Evolutionary conservation across 2,329 filamentous ascomycete genomes (phyloP).

Genomic region (Fusarium sp.): DNA sequence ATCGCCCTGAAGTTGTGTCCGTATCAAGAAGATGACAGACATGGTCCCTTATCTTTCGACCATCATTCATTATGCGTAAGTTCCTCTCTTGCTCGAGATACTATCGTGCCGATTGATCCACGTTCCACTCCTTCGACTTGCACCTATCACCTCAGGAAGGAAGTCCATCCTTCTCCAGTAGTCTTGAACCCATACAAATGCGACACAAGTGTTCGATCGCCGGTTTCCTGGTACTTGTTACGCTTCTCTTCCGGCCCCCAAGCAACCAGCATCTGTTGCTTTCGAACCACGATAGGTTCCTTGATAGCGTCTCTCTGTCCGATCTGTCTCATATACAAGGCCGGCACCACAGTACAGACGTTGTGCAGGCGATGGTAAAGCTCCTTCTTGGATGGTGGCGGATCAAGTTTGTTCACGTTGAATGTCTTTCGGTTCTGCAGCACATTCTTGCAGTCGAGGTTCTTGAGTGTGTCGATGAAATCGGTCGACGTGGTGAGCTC

Average conservation of each 20-base stretch:
- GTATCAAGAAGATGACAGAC: background rate
- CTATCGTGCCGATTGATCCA: no score
- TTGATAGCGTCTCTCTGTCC: conserved; percentile 52
- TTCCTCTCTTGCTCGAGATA: background rate
- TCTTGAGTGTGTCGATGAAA: conserved; percentile 50
- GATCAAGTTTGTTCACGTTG: conserved; percentile 50
- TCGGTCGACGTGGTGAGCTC: conserved; percentile 47
- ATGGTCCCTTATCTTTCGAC: background rate
- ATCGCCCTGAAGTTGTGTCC: background rate
- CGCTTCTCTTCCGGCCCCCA: conserved; percentile 54
- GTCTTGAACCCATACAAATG: conserved; percentile 47
- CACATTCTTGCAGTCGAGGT: conserved; percentile 54
- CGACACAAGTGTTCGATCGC: conserved; percentile 50
- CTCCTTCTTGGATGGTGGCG: conserved; percentile 49
- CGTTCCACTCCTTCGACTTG: background rate
- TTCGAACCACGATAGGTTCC: conserved; percentile 52
- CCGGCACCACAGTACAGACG: conserved; percentile 53
- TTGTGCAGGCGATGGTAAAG: conserved; percentile 50
- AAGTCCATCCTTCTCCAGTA: conserved; percentile 27
- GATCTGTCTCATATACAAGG: conserved; percentile 54
- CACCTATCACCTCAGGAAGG: conserved; percentile 23
- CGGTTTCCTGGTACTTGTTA: conserved; percentile 44
- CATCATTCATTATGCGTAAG: background rate
- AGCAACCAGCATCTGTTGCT: conserved; percentile 56
- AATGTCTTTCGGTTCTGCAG: conserved; percentile 55